Percentiles rank a stretch among this genome's conserved stretches.
Conservation (phyloP, 2,329 filamentous ascomycete genomes). For the Cryphonectria nitschkei region DNA sequence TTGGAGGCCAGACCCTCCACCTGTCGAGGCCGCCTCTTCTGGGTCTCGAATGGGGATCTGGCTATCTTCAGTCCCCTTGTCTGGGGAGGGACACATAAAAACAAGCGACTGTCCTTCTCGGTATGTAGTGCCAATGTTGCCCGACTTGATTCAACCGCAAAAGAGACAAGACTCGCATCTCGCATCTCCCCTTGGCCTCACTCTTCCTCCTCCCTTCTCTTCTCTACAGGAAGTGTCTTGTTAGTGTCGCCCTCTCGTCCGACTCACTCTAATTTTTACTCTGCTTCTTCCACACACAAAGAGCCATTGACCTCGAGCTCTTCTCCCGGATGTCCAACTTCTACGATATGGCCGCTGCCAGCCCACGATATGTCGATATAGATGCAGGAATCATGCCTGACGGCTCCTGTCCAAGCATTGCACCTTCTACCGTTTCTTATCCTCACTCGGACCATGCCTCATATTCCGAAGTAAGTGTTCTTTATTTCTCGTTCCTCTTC, state of each 20-base stretch:
- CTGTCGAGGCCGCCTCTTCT: conserved; percentile 6
- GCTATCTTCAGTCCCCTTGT: conserved; percentile 6
- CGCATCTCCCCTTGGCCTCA: not conserved
- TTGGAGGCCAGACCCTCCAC: not conserved
- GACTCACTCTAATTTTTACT: not conserved
- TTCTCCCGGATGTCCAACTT: conserved; percentile 33
- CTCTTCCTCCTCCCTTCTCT: not conserved
- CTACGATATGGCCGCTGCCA: conserved; percentile 36
- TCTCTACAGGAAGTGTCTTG: not conserved
- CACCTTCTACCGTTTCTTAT: conserved; percentile 27
- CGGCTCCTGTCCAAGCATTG: conserved; percentile 26
- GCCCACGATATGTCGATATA: conserved; percentile 32
- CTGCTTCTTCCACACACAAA: conserved; percentile 6
- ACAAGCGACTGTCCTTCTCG: conserved; percentile 8
- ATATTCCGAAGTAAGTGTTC: conserved; percentile 30
- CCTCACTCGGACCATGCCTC: conserved; percentile 28
- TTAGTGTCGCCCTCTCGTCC: not conserved
- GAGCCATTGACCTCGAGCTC: conserved; percentile 25
- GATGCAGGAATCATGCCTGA: conserved; percentile 28
- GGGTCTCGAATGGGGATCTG: not conserved
- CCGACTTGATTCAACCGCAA: not conserved
- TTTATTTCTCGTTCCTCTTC: not conserved
- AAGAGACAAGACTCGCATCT: not conserved
- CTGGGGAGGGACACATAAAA: conserved; percentile 7
- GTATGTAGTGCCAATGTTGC: not conserved